Percentiles rank a stretch among this genome's conserved stretches.
Conservation (phyloP, 2,329 filamentous ascomycete species). For the Clonostachys rosea region DNA sequence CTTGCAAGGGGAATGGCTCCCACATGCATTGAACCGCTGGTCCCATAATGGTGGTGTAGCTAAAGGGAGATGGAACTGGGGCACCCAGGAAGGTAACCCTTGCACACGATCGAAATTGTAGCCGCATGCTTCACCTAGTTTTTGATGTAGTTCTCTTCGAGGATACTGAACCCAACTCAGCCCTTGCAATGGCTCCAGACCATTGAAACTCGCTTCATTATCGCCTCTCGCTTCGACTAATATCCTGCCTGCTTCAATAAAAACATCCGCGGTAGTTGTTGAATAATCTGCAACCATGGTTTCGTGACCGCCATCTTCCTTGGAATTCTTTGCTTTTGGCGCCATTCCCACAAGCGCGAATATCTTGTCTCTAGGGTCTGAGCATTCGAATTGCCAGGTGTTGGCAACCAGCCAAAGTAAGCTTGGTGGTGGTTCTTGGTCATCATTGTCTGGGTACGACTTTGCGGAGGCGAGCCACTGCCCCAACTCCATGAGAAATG, state of each 20-base stretch:
- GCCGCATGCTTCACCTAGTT: too few relatives aligned
- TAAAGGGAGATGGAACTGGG: slow-evolving; percentile 2
- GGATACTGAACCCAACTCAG: slow-evolving; percentile 1
- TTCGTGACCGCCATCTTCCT: background rate
- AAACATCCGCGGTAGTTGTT: slow-evolving; percentile 2
- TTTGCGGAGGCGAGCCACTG: too few relatives aligned
- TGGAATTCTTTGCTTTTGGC: background rate
- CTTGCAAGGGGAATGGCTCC: background rate
- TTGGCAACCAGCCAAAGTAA: slow-evolving; percentile 1
- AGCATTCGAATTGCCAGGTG: slow-evolving; percentile 6
- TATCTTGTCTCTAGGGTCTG: slow-evolving; percentile 10
- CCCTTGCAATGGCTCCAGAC: slow-evolving; percentile 1
- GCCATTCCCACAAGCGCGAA: slow-evolving; percentile 8
- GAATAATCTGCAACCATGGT: slow-evolving; percentile 5
- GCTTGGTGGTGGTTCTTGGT: too few relatives aligned
- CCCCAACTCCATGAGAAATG: too few relatives aligned
- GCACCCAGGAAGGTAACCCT: slow-evolving; percentile 3
- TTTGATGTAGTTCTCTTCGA: background rate
- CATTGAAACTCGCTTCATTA: slow-evolving; percentile 2
- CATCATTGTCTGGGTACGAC: too few relatives aligned
- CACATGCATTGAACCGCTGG: slow-evolving; percentile 2
- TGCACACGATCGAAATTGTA: too few relatives aligned
- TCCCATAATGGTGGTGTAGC: background rate
- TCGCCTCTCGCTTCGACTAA: slow-evolving; percentile 2
- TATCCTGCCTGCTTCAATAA: slow-evolving; percentile 1